These are phyloP conservation scores for Syzygium syzygioides DNA, from an alignment of 441 rosid genomes.

Conservation along the genomic window DNA sequence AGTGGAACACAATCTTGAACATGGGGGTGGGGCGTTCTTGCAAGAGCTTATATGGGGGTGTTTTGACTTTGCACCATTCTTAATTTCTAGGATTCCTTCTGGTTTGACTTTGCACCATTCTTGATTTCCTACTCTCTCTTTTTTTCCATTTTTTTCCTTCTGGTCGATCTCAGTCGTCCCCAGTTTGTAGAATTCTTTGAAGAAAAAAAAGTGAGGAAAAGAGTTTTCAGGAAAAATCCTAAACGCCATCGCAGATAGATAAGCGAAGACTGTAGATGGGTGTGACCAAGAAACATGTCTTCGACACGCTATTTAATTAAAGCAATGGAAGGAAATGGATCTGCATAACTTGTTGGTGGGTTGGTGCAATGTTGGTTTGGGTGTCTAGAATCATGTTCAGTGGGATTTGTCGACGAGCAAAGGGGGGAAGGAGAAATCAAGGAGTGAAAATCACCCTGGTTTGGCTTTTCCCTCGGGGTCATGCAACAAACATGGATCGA, in stretches of 20 bases:
- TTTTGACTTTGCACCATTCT: neutral
- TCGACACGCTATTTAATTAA: neutral
- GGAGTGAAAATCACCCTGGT: neutral
- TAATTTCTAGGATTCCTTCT: neutral
- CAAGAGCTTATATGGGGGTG: neutral
- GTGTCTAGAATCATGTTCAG: neutral
- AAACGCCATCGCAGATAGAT: neutral
- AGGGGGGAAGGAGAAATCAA: neutral
- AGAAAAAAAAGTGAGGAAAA: no score
- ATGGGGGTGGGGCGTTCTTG: neutral
- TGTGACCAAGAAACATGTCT: neutral
- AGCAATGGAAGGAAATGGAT: neutral
- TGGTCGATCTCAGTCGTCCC: neutral
- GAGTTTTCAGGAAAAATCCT: neutral
- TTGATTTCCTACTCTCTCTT: neutral
- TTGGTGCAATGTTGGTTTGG: neutral
- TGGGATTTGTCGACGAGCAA: neutral
- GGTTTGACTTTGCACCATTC: neutral
- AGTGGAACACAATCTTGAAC: slow-evolving; percentile 2
- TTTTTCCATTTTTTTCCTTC: no score
- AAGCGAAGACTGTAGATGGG: neutral
- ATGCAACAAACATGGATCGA: neutral
- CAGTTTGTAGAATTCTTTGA: neutral
- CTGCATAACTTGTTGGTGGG: neutral
- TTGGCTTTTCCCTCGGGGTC: neutral